These are phyloP conservation scores for Hirschfeldia incana DNA, from an alignment of 345 rosid species.

Conservation along the genomic window DNA sequence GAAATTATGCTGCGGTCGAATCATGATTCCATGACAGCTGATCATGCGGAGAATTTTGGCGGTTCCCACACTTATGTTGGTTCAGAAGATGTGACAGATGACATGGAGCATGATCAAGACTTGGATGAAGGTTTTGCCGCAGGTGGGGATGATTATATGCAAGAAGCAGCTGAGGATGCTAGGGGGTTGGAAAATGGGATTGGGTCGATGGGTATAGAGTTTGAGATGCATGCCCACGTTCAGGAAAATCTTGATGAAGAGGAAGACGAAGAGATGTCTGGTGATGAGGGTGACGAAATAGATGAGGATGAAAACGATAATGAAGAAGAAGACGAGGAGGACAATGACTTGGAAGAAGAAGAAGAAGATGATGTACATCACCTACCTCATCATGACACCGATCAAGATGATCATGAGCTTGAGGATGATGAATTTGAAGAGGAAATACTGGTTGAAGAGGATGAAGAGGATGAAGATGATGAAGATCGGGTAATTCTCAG, in stretches of 20 bases:
- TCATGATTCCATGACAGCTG: constrained; percentile 58
- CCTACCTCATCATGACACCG: constrained; percentile 82
- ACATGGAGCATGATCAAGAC: constrained; percentile 96
- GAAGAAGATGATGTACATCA: constrained; percentile 92
- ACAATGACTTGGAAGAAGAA: constrained; percentile 82
- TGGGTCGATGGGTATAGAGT: constrained; percentile 66
- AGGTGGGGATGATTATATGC: constrained; percentile 87
- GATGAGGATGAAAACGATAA: constrained; percentile 80
- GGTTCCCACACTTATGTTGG: constrained; percentile 59
- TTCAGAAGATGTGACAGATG: constrained; percentile 83
- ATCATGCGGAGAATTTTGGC: constrained; percentile 54
- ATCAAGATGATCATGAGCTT: constrained; percentile 97
- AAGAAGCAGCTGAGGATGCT: constrained; percentile 73
- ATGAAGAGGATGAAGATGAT: constrained; percentile 67
- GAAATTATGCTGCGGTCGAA: constrained; percentile 59
- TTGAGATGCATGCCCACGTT: constrained; percentile 76
- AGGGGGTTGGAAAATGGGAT: constrained; percentile 74
- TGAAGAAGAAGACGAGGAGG: constrained; percentile 84
- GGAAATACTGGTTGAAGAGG: constrained; percentile 91
- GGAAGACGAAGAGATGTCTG: constrained; percentile 86
- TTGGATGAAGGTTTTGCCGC: constrained; percentile 73
- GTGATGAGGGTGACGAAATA: constrained; percentile 73
- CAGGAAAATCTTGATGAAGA: constrained; percentile 85
- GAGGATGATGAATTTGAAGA: constrained; percentile 95
- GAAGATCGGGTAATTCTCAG: constrained; percentile 87